Conservation (phyloP, 768 basidiomycete species). For the Psilocybe tampanensis region DNA sequence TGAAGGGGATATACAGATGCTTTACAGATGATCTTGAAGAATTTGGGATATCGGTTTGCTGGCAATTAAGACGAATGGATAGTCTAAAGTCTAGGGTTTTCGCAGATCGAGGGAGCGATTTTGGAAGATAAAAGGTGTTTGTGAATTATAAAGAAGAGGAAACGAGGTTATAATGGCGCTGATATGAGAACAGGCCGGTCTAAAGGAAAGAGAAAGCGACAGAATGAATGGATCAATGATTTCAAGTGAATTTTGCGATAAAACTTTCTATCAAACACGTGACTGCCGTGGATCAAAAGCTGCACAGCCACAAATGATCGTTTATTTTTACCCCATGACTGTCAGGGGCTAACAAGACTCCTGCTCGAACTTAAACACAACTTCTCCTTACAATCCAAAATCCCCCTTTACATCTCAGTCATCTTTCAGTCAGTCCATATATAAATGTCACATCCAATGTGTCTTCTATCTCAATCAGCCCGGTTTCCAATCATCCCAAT, state of each 20-base stretch:
- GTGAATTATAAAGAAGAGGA: slow-evolving; percentile 3
- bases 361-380: neutral
- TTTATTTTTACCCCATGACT: neutral
- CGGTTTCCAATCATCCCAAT: neutral
- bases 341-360: no score
- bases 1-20: slow-evolving; percentile 26
- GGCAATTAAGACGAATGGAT: slow-evolving; percentile 8
- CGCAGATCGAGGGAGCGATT: slow-evolving; percentile 1
- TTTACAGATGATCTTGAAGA: slow-evolving; percentile 17
- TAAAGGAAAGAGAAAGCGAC: neutral
- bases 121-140: neutral
- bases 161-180: slow-evolving; percentile 7
- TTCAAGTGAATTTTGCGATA: neutral
- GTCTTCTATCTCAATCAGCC: neutral
- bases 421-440: neutral
- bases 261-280: slow-evolving; percentile 17
- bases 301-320: neutral
- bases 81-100: slow-evolving; percentile 13
- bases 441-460: neutral
- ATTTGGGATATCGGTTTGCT: slow-evolving; percentile 11
- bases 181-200: slow-evolving; percentile 11
- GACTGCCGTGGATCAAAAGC: slow-evolving; percentile 2
- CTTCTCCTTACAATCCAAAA: neutral
- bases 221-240: neutral
- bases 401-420: neutral